Evolutionary conservation across 371 early-diverging fungal species (phyloP).

Genomic region (Lichtheimia hyalospora): DNA sequence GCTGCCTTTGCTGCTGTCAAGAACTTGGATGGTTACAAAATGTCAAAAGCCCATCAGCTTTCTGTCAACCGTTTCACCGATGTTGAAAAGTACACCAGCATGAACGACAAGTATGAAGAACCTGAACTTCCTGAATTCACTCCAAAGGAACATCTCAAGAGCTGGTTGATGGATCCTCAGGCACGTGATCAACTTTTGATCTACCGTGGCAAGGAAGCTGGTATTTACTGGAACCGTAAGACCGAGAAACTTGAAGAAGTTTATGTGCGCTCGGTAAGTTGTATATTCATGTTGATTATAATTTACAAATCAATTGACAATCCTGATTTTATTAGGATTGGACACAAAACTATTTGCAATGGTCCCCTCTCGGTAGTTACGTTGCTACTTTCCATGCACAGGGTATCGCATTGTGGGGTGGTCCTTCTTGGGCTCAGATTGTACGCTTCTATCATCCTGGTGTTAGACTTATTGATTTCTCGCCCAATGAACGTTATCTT

Average conservation of each 20-base stretch:
- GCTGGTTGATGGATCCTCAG: constrained; percentile 86
- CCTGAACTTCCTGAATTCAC: constrained; percentile 67
- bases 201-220: constrained; percentile 82
- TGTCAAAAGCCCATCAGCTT: constrained; percentile 85
- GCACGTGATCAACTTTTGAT: constrained; percentile 93
- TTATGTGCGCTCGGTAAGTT: constrained; percentile 61
- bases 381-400: constrained; percentile 92
- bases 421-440: constrained; percentile 89
- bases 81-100: constrained; percentile 77
- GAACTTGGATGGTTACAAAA: constrained; percentile 72
- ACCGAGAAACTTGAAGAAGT: constrained; percentile 80
- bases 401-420: constrained; percentile 97
- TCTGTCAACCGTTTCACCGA: constrained; percentile 89
- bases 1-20: constrained; percentile 83
- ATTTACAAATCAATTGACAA: background rate
- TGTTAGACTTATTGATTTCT: constrained; percentile 91
- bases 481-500: constrained; percentile 90
- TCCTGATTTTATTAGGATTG: constrained; percentile 62
- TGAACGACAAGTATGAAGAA: constrained; percentile 77
- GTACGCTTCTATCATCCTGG: constrained; percentile 90
- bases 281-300: background rate
- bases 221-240: constrained; percentile 91
- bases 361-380: constrained; percentile 95
- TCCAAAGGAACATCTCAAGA: constrained; percentile 87
- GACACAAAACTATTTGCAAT: constrained; percentile 92